Evolutionary conservation across 23 red algal genomes (phyloP), one percentile per base, ranked within the genome.

Genomic region (Pyropia yezoensis): DNA sequence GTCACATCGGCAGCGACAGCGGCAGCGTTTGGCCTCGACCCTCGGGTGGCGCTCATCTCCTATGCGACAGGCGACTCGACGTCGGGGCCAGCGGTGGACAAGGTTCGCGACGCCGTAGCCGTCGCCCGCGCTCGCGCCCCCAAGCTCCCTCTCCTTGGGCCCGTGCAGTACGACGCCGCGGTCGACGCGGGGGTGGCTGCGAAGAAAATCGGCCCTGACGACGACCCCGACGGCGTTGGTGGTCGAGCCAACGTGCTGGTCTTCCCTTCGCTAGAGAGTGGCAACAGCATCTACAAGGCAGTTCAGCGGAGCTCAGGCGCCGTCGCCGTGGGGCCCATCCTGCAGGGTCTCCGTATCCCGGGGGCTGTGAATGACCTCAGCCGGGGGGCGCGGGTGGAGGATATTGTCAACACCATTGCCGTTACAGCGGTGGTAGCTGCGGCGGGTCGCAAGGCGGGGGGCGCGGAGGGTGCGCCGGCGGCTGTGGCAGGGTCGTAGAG

Each of bases 241-340:
- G 68, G 68, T 4, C 52, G 56, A 0, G 68, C 68, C 21, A 73
- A 73, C 18, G 68, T 73, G 50, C 56, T 73, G 15, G 34, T 73
- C 18, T 73, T 73, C 68, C 68, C 68, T 0, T 21, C n/a, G 5
- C 68, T 73, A 0, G 14, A 15, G 3, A 12, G 4, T 5, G 68
- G 68, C 7, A 73, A 73, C 57, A 73, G 21, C 57, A 27, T 22
- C 21, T 73, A 73, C 57, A 73, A 73, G 56, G 56, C 56, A 7
- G 68, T 62, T 1, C 68, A 73, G 68, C 68, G 57, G 52, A 61
- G 26, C 29, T 21, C 52, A 14, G 57, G 57, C 27, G 68, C 68
- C 18, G 33, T 62, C 18, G 68, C 68, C 19, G 29, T 73, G 4
- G 68, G 68, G 26, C 68, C 68, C 19, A 25, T 73, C 8, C 7